Conservation (phyloP, 768 basidiomycete species). For the Russula ochroleuca region DNA sequence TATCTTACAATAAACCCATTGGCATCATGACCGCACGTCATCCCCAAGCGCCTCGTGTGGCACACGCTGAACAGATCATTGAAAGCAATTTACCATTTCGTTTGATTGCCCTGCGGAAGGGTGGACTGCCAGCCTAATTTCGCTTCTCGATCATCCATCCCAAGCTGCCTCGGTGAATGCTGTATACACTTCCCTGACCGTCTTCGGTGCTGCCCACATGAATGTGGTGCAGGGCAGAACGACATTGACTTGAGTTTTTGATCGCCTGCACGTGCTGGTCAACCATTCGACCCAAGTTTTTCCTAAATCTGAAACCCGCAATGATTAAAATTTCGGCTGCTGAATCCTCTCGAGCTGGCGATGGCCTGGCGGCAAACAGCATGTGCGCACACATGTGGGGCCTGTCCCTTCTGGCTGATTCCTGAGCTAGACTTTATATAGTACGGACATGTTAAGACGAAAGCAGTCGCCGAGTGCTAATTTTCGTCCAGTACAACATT, state of each 20-base stretch:
- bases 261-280: conserved; percentile 18
- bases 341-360: conserved; percentile 19
- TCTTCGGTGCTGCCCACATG: not conserved
- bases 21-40: conserved; percentile 13
- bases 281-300: not conserved
- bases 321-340: conserved; percentile 25
- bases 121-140: conserved; percentile 8
- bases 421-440: conserved; percentile 23
- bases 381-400: conserved; percentile 20
- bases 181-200: conserved; percentile 9
- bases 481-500: conserved; percentile 17
- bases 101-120: conserved; percentile 7
- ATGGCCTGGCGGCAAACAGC: conserved; percentile 23
- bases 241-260: conserved; percentile 12
- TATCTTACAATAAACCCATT: conserved; percentile 21
- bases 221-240: conserved; percentile 19
- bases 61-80: conserved; percentile 22
- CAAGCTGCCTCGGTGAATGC: conserved; percentile 1
- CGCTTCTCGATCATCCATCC: conserved; percentile 17
- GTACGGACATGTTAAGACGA: conserved; percentile 2
- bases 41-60: conserved; percentile 23
- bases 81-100: conserved; percentile 15
- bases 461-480: not conserved
- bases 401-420: conserved; percentile 10
- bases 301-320: conserved; percentile 15